Percentiles rank a stretch among this genome's conserved stretches.
These are phyloP conservation scores for Falciphora oryzae DNA, from an alignment of 2,329 filamentous ascomycete genomes.

Conservation along the genomic window DNA sequence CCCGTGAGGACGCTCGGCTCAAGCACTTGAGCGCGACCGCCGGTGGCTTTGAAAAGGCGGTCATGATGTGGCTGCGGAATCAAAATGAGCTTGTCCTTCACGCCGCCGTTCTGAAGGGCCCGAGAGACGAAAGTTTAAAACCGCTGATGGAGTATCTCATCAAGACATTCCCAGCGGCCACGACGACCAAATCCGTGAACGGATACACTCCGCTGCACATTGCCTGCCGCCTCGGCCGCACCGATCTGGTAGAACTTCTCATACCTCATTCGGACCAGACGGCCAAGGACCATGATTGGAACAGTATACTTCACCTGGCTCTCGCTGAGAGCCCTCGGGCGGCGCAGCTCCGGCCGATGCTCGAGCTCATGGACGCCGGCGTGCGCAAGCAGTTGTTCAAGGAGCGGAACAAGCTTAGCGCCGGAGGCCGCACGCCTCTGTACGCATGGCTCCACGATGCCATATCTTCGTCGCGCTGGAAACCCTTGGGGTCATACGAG, in stretches of 20 bases:
- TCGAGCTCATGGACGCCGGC: conserved; percentile 52
- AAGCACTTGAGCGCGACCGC: conserved; percentile 51
- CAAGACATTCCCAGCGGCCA: conserved; percentile 50
- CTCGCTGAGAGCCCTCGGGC: conserved; percentile 26
- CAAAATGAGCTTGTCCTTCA: conserved; percentile 60
- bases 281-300: conserved; percentile 49
- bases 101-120: conserved; percentile 48
- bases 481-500: conserved; percentile 19
- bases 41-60: conserved; percentile 57
- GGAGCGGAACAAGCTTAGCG: conserved; percentile 46
- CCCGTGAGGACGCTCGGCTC: conserved; percentile 56
- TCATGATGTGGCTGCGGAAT: conserved; percentile 56
- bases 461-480: not conserved
- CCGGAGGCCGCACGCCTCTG: conserved; percentile 56
- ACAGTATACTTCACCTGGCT: conserved; percentile 65
- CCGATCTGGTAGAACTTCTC: conserved; percentile 53
- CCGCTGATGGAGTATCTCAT: conserved; percentile 60
- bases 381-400: conserved; percentile 52
- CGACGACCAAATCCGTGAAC: conserved; percentile 55
- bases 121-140: conserved; percentile 18
- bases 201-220: conserved; percentile 64
- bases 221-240: conserved; percentile 52
- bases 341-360: conserved; percentile 36
- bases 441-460: conserved; percentile 47
- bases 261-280: conserved; percentile 64